A percentile compares a stretch with the other conserved stretches of the same genome.
These are phyloP conservation scores for Cryptosporidium felis DNA, from an alignment of 169 alveolate genomes.

Conservation along the genomic window DNA sequence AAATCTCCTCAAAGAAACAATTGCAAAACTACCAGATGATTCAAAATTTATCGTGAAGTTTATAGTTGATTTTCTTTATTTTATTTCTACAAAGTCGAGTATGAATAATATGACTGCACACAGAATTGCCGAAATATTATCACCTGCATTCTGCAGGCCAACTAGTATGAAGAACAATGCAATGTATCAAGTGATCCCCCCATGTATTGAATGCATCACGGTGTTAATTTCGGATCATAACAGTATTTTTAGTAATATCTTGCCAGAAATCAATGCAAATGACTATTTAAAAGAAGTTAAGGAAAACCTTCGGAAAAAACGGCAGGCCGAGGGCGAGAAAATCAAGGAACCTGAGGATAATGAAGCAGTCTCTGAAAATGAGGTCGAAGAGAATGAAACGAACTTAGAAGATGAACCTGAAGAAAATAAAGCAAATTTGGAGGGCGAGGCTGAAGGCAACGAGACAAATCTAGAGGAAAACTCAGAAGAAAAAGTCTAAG, in stretches of 20 bases:
- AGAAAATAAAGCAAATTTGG: too few species aligned
- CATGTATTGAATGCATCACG: slow-evolving; percentile 59
- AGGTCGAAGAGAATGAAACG: background rate
- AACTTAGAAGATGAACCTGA: too few species aligned
- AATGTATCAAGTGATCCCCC: slow-evolving; percentile 59
- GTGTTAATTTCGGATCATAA: slow-evolving; percentile 37
- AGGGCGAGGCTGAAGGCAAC: background rate
- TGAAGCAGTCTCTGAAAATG: background rate
- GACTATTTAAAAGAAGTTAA: background rate
- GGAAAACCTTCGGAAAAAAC: background rate
- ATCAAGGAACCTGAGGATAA: too few species aligned
- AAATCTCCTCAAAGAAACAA: slow-evolving; percentile 27
- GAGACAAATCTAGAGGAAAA: background rate
- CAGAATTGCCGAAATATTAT: slow-evolving; percentile 45
- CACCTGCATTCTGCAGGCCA: slow-evolving; percentile 68
- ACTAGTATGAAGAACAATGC: background rate
- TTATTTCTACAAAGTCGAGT: slow-evolving; percentile 25
- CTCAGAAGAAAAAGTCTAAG: background rate
- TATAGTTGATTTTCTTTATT: slow-evolving; percentile 18
- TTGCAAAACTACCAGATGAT: slow-evolving; percentile 15
- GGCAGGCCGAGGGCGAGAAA: background rate
- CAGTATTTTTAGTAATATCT: slow-evolving; percentile 1
- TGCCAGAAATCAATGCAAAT: slow-evolving; percentile 1
- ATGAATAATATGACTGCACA: slow-evolving; percentile 56
- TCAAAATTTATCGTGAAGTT: background rate